Evolutionary conservation across 345 rosid species (phyloP), one percentile per base, ranked within the genome.

Genomic region (Trapa incisa): DNA sequence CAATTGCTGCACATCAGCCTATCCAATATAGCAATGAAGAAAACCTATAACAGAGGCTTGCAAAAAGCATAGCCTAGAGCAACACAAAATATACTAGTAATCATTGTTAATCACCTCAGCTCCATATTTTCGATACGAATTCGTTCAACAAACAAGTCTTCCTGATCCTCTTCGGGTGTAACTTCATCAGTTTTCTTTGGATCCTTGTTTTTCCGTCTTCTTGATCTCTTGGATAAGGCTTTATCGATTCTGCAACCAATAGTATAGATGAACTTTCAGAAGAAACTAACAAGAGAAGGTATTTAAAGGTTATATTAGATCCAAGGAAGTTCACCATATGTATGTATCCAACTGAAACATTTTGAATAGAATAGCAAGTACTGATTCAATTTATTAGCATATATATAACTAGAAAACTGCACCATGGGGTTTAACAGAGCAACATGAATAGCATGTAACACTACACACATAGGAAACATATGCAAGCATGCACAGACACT

Each of bases 91-190:
- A 45, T 45, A 11, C 7, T 45, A 45, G 1, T 7, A 13, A 7
- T 61, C 41, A 7, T 37, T 42, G 36, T 13, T 35, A 32, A 69
- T 62, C 71, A 89, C 98, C 97, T 90, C 67, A 90, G 65, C 66
- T 81, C 82, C 86, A 89, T 79, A 68, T 87, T 93, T 71, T 93
- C 97, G 61, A 93, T 85, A 65, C 94, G 92, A 54, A 87, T 85
- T 17, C 98, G 85, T 72, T 90, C 96, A 57, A 93, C 96, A 72
- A 8, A 75, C 14, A 90, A 37, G 65, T 86, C 85, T 5, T 84
- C 82, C 37, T 73, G 75, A 57, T 81, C 87, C 69, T 71, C 75
- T 47, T 88, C 91, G 60, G 73, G 67, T 64, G 29, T 73, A 70
- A 76, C 75, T 54, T 86, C 94, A 73, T 85, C 97, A 77, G 84